Evolutionary conservation across 805 yeast genomes (phyloP), one percentile per base, ranked within the genome.

Genomic region (Lachancea dasiensis): DNA sequence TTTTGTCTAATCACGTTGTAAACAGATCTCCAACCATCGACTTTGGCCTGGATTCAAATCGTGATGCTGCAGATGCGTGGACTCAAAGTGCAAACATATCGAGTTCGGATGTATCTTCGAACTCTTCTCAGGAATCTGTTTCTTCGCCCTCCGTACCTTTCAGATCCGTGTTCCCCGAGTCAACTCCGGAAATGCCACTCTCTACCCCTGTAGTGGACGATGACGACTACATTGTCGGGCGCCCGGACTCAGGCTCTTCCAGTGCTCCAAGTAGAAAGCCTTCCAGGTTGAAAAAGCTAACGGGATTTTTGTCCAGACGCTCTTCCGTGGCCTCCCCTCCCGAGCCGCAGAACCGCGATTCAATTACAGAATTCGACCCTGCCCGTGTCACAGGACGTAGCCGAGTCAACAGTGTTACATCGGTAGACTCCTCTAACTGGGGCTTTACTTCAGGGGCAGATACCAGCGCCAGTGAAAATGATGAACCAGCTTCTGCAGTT

Each of bases 1-100:
- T 46, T 0, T 19, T 18, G n/a, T 45, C 52, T 1, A 54, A 55
- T 21, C 38, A 38, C 3, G 51, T 63, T 19, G 49, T 63, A 8
- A 53, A 56, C 35, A 39, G 59, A 9, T 51, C 62, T 2, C 65
- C 69, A 16, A 29, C 39, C 2, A 56, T 63, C 13, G 50, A 50
- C 33, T 32, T 45, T 10, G 36, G 49, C 18, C 23, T 38, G 25
- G 37, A 32, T 11, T 43, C 46, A 7, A 43, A 40, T 14, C 38
- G 31, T n/a, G 17, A 29, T 4, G 41, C 46, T 2, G 44, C 39
- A 13, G 36, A 31, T 3, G 38, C 50, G 9, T 53, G 44, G 41
- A 36, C 35, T 21, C 44, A 46, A 5, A 38, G 37, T 10, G 30
- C 38, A 18, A 32, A 16, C 19, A 27, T 10, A 18, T 27, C 36